Base-by-base conservation (phyloP, 768 basidiomycete genomes). In the Trametes meyenii region DNA sequence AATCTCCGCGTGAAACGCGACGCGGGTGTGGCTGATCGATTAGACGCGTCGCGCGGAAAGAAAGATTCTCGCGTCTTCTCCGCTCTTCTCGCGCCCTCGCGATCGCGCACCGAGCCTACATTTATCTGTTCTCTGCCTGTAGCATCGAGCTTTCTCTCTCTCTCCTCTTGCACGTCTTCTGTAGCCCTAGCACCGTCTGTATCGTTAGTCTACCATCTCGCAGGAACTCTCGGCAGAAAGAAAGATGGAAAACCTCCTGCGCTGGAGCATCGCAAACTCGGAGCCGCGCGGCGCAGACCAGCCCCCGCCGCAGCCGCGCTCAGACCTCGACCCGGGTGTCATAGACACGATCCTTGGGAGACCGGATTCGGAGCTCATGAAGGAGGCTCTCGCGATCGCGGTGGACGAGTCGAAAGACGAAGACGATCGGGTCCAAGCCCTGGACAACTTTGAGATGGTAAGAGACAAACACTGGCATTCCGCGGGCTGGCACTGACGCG, bases 371-470 rank as follows among this genome's bases (percentile, higher is more conserved):
- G 85, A 83, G 50, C 78, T 85, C 53, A 96, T 96, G 92, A 90
- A 89, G 71, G 91, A 94, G 62, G 84, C 86, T 59, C 78, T 94
- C 70, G 79, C 79, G 1, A 70, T 83, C 23, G 91, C 91, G 0
- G 67, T 81, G 1, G 89, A 95, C 70, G 72, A 76, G 11, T 74
- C 72, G 17, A 79, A 77, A 53, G 73, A 76, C 19, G 85, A 89
- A 62, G 81, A 84, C 29, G 83, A 83, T 16, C 76, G 92, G 39
- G 75, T 92, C 43, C 76, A 78, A 17, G 89, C 93, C 0, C 76
- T 94, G 69, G 94, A 96, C 72, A 81, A 96, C 69, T 75, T 95
- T 33, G 94, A 96, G 76, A 89, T 95, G 92, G 93, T 90, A 53
- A 52, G 84, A 45, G 1, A 19, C 10, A n/a, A 17, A 14, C 40